Evolutionary conservation across 352 stramenopile species (phyloP).

Genomic region (Pythium scleroteichum): DNA sequence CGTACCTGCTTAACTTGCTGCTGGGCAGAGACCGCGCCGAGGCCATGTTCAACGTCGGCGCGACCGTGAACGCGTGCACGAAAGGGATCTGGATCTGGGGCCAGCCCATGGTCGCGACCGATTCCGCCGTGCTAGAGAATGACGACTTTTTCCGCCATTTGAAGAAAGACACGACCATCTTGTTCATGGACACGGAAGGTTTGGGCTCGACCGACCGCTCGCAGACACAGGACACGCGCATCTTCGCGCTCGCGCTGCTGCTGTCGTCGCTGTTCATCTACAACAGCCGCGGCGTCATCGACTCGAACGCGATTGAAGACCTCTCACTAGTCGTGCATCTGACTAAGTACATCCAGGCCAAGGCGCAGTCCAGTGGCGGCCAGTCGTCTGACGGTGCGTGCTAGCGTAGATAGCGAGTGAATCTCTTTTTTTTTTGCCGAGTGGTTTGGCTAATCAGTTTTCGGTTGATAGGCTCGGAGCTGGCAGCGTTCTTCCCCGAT

Average conservation of each 20-base stretch:
- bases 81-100: conserved; percentile 94
- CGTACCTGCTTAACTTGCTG: conserved; percentile 89
- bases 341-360: conserved; percentile 89
- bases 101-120: conserved; percentile 54
- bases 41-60: conserved; percentile 81
- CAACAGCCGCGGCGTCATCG: conserved; percentile 91
- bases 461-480: conserved; percentile 23
- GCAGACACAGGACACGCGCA: conserved; percentile 88
- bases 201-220: conserved; percentile 79
- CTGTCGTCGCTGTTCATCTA: conserved; percentile 89
- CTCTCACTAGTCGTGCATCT: conserved; percentile 91
- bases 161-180: conserved; percentile 63
- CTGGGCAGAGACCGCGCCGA: conserved; percentile 58
- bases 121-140: conserved; percentile 41
- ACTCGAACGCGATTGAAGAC: conserved; percentile 88
- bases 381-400: conserved; percentile 15
- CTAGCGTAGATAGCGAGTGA: conserved; percentile 41
- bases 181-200: conserved; percentile 91
- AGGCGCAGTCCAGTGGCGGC: conserved; percentile 21
- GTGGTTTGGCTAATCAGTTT: neutral
- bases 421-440: neutral
- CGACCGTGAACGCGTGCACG: conserved; percentile 87
- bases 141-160: conserved; percentile 27
- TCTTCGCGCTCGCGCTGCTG: conserved; percentile 88
- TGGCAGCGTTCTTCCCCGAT: conserved; percentile 77